These are phyloP conservation scores for Plasmodium billcollinsi DNA, from an alignment of 169 alveolate genomes.

Conservation along the genomic window DNA sequence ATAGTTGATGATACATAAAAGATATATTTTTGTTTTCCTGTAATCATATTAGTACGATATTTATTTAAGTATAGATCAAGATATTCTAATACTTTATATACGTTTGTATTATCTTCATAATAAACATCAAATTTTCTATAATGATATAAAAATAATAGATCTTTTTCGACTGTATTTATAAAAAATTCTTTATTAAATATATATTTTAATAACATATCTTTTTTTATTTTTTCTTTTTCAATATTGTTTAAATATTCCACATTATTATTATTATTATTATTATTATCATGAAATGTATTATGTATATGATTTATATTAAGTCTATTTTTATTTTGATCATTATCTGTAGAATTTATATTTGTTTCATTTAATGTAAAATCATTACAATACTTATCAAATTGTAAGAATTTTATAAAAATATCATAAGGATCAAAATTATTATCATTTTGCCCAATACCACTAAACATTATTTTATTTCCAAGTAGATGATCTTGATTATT, in stretches of 20 bases:
- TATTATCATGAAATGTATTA: not conserved
- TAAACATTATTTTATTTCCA: conserved; percentile 57
- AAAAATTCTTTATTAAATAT: conserved; percentile 43
- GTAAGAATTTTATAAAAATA: conserved; percentile 16
- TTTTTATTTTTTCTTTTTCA: conserved; percentile 5
- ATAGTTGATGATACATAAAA: conserved; percentile 44
- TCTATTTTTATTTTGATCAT: not conserved
- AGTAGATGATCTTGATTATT: conserved; percentile 7
- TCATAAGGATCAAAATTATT: conserved; percentile 46
- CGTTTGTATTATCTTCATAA: conserved; percentile 51
- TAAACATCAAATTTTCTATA: conserved; percentile 57
- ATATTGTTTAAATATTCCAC: not conserved
- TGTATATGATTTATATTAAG: not conserved
- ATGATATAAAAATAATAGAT: conserved; percentile 54
- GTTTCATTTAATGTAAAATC: not conserved
- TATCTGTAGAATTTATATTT: not conserved
- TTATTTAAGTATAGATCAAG: conserved; percentile 57
- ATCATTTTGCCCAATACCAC: conserved; percentile 36
- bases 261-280: not conserved
- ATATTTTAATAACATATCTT: not conserved
- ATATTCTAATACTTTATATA: conserved; percentile 54
- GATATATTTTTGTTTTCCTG: conserved; percentile 51
- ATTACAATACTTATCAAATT: not conserved
- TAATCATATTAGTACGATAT: conserved; percentile 37
- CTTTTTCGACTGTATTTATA: conserved; percentile 33